Evolutionary conservation across 2,329 filamentous ascomycete species (phyloP), one percentile per base, ranked within the genome.

Genomic region (Tolypocladium tropicale): DNA sequence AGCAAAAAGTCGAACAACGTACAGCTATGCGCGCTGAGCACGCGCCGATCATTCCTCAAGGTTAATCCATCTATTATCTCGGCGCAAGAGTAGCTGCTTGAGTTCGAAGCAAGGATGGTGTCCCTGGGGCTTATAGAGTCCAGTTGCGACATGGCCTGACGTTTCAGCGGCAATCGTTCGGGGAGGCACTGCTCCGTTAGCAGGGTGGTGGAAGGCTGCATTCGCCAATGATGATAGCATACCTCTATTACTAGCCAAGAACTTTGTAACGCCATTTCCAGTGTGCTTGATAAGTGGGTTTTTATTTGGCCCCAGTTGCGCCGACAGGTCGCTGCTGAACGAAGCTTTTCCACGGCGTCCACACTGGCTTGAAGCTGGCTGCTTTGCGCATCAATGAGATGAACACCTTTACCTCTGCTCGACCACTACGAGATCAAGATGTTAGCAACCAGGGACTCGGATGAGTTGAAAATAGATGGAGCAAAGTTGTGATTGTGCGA

Each of bases 1-100:
- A 16, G 25, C 14, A 18, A 28, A 48, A 4, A 4, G 46, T 6
- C 16, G 37, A 12, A 54, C 3, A 30, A 68, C 70, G 62, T 64
- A 71, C 72, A 76, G 37, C 70, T 75, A 60, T 77, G 75, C 4
- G 71, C 69, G 55, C 75, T 78, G 30, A 76, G 59, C 21, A 77
- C 61, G 2, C 75, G 65, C 0, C 63, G 60, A 7, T 61, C 62
- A 14, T 72, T 63, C 32, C 65, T 68, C 11, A 77, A 51, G 0
- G 59, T 58, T 25, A 77, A 54, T 0, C 65, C 67, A 1, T 72
- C 62, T 0, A 76, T 57, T n/a, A 78, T 75, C 53, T 77, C 74
- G 0, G 65, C 64, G 23, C 73, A 75, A 7, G 70, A 69, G 58
- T 75, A 76, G 53, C 74, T 77, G 56, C 74, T 76, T 1, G 76